Percentiles rank a stretch among this genome's conserved stretches.
Evolutionary conservation across 352 stramenopile species (phyloP).

Genomic region (Phytophthora aleatoria): DNA sequence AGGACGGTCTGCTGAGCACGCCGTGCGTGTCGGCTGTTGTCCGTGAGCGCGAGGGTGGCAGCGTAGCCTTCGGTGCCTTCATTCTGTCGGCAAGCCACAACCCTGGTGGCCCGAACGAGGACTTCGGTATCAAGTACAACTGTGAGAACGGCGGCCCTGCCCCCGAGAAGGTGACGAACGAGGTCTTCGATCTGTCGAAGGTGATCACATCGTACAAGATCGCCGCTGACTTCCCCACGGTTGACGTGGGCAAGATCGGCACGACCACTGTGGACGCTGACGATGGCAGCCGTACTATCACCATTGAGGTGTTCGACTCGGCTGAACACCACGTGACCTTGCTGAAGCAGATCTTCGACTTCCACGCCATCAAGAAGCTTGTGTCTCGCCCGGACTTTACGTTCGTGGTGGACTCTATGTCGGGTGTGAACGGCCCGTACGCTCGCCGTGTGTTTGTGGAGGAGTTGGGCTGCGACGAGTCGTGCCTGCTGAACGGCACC

Average conservation of each 20-base stretch:
- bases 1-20: conserved; percentile 96
- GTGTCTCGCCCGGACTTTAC: conserved; percentile 93
- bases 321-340: conserved; percentile 95
- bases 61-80: conserved; percentile 94
- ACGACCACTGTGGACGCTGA: conserved; percentile 79
- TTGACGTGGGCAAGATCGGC: conserved; percentile 77
- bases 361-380: conserved; percentile 93
- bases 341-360: conserved; percentile 98
- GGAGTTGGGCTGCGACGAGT: conserved; percentile 89
- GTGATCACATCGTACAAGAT: conserved; percentile 96
- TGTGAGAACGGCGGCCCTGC: conserved; percentile 97
- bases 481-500: conserved; percentile 91
- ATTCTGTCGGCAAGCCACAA: conserved; percentile 99
- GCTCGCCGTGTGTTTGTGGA: conserved; percentile 96
- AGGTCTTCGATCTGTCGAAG: conserved; percentile 96
- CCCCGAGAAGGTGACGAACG: conserved; percentile 97
- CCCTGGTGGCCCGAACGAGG: conserved; percentile 96
- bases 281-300: conserved; percentile 91
- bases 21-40: conserved; percentile 97
- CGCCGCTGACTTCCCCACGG: conserved; percentile 75
- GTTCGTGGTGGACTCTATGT: conserved; percentile 98
- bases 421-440: conserved; percentile 97
- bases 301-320: conserved; percentile 97
- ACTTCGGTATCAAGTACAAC: conserved; percentile 99
- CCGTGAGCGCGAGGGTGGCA: conserved; percentile 93